These are phyloP conservation scores for Aschersonia sp. DNA, from an alignment of 2,329 filamentous ascomycete species.

Conservation along the genomic window DNA sequence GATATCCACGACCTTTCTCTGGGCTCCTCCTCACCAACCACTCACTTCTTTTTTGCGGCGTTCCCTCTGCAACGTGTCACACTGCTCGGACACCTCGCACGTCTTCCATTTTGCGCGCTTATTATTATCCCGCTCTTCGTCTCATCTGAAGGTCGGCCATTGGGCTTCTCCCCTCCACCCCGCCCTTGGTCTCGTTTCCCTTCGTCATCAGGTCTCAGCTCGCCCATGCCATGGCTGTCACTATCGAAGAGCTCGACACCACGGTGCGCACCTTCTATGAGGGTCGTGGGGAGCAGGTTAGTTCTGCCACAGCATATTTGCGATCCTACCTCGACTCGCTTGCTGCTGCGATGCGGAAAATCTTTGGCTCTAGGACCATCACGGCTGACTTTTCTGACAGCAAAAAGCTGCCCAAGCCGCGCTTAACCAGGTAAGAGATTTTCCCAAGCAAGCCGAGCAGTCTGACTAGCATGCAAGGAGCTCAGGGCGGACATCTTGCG, in stretches of 20 bases:
- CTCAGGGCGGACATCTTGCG: not conserved
- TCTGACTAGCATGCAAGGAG: not conserved
- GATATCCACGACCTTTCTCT: too few species aligned
- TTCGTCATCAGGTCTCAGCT: constrained; percentile 13
- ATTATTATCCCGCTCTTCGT: too few species aligned
- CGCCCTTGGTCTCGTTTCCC: constrained; percentile 14
- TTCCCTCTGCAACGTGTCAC: not conserved
- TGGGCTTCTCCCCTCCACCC: constrained; percentile 10
- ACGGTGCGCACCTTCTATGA: constrained; percentile 97
- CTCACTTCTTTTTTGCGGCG: too few species aligned
- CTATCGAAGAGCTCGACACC: constrained; percentile 89
- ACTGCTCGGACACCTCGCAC: constrained; percentile 10
- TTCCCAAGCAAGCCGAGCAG: not conserved
- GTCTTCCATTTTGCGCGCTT: constrained; percentile 10
- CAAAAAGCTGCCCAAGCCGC: constrained; percentile 93
- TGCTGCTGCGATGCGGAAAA: not conserved
- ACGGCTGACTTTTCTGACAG: constrained; percentile 27
- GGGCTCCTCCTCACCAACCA: too few species aligned
- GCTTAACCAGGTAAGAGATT: constrained; percentile 68
- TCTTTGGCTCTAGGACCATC: not conserved
- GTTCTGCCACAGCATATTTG: constrained; percentile 14
- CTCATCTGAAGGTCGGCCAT: not conserved
- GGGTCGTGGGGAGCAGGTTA: constrained; percentile 82
- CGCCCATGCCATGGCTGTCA: constrained; percentile 42
- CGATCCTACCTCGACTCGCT: not conserved